A percentile compares a stretch with the other conserved stretches of the same genome.
Evolutionary conservation across 2,329 filamentous ascomycete species (phyloP).

Genomic region (Capronia coronata): DNA sequence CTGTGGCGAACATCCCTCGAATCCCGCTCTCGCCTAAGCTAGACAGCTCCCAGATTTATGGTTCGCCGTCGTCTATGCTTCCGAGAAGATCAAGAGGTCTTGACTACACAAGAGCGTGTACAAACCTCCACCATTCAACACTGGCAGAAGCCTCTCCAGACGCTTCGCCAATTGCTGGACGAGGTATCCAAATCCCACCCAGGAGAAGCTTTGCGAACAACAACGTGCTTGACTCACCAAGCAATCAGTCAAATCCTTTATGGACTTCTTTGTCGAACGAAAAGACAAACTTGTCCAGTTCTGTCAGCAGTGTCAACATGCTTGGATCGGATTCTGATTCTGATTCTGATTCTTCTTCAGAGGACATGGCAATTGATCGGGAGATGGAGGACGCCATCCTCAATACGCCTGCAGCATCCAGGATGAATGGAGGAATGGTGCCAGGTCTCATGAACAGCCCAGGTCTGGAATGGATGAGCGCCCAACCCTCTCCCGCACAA

Average conservation of each 20-base stretch:
- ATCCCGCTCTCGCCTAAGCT: conserved; percentile 76
- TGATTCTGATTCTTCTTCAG: conserved; percentile 60
- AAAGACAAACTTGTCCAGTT: conserved; percentile 68
- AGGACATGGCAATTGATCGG: conserved; percentile 52
- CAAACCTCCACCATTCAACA: conserved; percentile 90
- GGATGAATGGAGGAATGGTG: conserved; percentile 45
- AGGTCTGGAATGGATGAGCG: conserved; percentile 57
- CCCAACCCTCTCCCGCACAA: conserved; percentile 57
- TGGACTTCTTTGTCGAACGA: conserved; percentile 65
- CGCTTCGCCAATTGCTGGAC: conserved; percentile 75
- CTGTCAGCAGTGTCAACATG: conserved; percentile 72
- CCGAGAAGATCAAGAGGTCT: conserved; percentile 82
- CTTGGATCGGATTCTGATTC: conserved; percentile 73
- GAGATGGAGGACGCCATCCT: conserved; percentile 71
- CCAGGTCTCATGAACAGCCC: conserved; percentile 46
- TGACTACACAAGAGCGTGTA: conserved; percentile 88
- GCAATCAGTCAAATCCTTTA: conserved; percentile 50
- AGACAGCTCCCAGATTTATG: conserved; percentile 76
- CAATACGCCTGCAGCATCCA: conserved; percentile 71
- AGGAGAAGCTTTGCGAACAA: conserved; percentile 42
- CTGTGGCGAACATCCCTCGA: conserved; percentile 51
- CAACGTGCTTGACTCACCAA: conserved; percentile 57
- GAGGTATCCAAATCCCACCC: conserved; percentile 55
- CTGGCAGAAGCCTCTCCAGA: conserved; percentile 85
- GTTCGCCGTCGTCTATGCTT: conserved; percentile 78